Percentiles rank a stretch among this genome's conserved stretches.
These are phyloP conservation scores for Thelephora aurantiotincta DNA, from an alignment of 768 basidiomycete genomes.

Conservation along the genomic window DNA sequence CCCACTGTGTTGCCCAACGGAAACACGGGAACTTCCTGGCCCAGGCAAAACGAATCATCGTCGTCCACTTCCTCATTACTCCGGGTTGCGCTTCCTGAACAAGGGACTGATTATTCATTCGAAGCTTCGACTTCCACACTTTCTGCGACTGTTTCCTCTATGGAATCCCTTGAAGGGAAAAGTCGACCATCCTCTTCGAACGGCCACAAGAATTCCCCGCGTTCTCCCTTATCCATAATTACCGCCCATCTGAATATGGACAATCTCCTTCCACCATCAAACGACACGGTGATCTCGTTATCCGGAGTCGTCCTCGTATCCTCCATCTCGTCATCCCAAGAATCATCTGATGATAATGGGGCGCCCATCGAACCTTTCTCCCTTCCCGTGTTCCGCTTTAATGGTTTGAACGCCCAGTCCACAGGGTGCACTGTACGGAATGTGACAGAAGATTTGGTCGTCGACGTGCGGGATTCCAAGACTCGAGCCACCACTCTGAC, in stretches of 20 bases:
- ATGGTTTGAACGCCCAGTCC: conserved; percentile 51
- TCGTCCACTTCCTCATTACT: conserved; percentile 48
- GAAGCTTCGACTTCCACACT: conserved; percentile 47
- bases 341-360: conserved; percentile 10
- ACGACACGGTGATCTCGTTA: conserved; percentile 48
- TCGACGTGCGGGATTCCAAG: conserved; percentile 54
- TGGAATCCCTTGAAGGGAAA: conserved; percentile 25
- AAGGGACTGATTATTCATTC: conserved; percentile 63
- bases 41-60: conserved; percentile 12
- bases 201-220: conserved; percentile 8
- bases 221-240: conserved; percentile 44
- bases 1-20: conserved; percentile 6
- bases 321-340: conserved; percentile 6
- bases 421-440: conserved; percentile 46
- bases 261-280: conserved; percentile 50
- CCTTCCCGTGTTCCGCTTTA: conserved; percentile 55
- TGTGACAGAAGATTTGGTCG: conserved; percentile 32
- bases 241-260: conserved; percentile 74
- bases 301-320: conserved; percentile 49
- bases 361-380: conserved; percentile 36
- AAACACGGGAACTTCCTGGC: conserved; percentile 21
- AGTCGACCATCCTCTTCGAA: conserved; percentile 25
- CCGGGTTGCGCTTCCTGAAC: conserved; percentile 57
- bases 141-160: conserved; percentile 22
- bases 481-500: conserved; percentile 50